Evolutionary conservation across 148 eudicot species (phyloP).

Genomic region (Chenopodium formosanum): DNA sequence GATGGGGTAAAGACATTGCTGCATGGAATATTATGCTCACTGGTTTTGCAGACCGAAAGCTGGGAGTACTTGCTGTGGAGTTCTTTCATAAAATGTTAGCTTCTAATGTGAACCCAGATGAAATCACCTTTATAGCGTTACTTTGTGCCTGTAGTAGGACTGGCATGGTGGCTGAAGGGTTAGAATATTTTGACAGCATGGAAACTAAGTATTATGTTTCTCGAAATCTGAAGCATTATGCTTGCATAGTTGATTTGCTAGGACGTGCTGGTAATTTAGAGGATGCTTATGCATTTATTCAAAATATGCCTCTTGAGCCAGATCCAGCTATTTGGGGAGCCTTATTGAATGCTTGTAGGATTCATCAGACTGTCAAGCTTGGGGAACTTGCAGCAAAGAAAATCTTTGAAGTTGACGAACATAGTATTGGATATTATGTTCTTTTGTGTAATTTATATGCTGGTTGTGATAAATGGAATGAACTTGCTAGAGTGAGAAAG

Average conservation of each 20-base stretch:
- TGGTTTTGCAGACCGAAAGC: slow-evolving; percentile 66
- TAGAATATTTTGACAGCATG: slow-evolving; percentile 63
- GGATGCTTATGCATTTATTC: slow-evolving; percentile 60
- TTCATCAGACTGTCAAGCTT: slow-evolving; percentile 56
- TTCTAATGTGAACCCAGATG: slow-evolving; percentile 58
- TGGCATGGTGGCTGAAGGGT: slow-evolving; percentile 78
- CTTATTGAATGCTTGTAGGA: slow-evolving; percentile 77
- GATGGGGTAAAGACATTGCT: slow-evolving; percentile 46
- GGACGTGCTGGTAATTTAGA: slow-evolving; percentile 84
- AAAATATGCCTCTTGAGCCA: slow-evolving; percentile 64
- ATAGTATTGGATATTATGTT: slow-evolving; percentile 62
- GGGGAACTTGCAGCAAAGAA: slow-evolving; percentile 69
- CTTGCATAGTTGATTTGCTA: slow-evolving; percentile 86
- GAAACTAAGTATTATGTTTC: slow-evolving; percentile 37
- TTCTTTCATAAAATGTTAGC: slow-evolving; percentile 54
- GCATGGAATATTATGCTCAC: slow-evolving; percentile 88
- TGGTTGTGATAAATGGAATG: slow-evolving; percentile 71
- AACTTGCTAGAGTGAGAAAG: slow-evolving; percentile 58
- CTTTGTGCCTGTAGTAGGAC: slow-evolving; percentile 85
- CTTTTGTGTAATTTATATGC: slow-evolving; percentile 79
- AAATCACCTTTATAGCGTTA: slow-evolving; percentile 61
- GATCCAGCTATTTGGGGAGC: slow-evolving; percentile 96
- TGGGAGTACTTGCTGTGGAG: slow-evolving; percentile 53
- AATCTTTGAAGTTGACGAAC: slow-evolving; percentile 54
- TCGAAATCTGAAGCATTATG: slow-evolving; percentile 85